Conservation (phyloP, 495 filamentous ascomycete species). For the Trichoderma orchidacearum region DNA sequence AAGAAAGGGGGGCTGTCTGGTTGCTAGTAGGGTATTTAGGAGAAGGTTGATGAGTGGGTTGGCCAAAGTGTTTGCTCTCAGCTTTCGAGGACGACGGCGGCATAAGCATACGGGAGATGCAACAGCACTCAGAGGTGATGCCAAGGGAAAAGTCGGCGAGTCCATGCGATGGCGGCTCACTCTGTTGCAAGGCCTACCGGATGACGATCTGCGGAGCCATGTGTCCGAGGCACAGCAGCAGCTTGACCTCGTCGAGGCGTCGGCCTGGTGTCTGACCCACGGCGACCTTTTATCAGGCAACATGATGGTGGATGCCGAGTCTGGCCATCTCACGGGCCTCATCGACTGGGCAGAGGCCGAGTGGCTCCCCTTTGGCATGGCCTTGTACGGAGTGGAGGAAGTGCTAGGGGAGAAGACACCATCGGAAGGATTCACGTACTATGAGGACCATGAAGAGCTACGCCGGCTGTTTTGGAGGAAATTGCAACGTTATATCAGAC, state of each 20-base stretch:
- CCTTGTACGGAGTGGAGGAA: conserved; percentile 41
- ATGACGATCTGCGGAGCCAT: conserved; percentile 12
- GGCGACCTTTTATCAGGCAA: conserved; percentile 42
- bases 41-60: conserved; percentile 10
- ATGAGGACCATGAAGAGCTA: conserved; percentile 21
- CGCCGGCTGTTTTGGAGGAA: conserved; percentile 33
- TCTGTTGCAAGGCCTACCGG: not conserved
- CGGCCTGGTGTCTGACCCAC: conserved; percentile 41
- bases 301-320: conserved; percentile 29
- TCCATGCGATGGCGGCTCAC: conserved; percentile 21
- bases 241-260: conserved; percentile 21
- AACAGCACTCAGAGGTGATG: not conserved
- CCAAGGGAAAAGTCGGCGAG: conserved; percentile 18
- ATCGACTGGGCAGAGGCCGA: conserved; percentile 52
- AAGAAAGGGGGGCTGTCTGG: not conserved
- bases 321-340: conserved; percentile 26
- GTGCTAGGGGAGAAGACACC: conserved; percentile 27
- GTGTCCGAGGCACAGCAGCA: conserved; percentile 16
- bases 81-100: conserved; percentile 25
- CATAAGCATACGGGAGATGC: conserved; percentile 6
- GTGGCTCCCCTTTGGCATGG: conserved; percentile 39
- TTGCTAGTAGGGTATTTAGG: not conserved
- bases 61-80: conserved; percentile 9
- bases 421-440: conserved; percentile 22
- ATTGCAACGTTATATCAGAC: conserved; percentile 8